Conservation (phyloP, 305 asterid genomes). For the Ajuga reptans region DNA sequence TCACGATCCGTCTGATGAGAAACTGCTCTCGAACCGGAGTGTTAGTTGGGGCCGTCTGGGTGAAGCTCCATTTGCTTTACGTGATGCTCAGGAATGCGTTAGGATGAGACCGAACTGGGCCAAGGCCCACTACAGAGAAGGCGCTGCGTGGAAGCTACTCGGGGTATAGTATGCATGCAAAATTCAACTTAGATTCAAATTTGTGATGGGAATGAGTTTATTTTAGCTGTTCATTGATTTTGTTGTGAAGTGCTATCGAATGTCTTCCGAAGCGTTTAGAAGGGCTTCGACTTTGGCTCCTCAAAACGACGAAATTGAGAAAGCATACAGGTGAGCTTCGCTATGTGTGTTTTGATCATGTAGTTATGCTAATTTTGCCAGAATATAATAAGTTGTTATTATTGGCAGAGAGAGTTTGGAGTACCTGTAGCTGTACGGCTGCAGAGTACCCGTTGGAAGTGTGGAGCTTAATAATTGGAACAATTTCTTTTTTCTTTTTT, state of each 20-base stretch:
- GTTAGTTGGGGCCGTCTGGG: conserved; percentile 18
- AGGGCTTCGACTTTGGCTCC: neutral
- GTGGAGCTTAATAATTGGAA: too few relatives aligned
- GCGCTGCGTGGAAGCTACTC: conserved; percentile 23
- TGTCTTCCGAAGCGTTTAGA: conserved; percentile 8
- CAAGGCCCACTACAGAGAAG: conserved; percentile 33
- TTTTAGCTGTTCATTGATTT: neutral
- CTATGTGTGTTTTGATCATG: too few relatives aligned
- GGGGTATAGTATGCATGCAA: conserved; percentile 8
- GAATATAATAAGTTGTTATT: too few relatives aligned
- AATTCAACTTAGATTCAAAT: too few relatives aligned
- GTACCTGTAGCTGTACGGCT: too few relatives aligned
- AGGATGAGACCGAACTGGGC: conserved; percentile 23
- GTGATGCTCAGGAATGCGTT: conserved; percentile 31
- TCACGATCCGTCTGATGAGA: conserved; percentile 16
- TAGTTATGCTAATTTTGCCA: too few relatives aligned
- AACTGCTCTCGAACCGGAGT: conserved; percentile 24
- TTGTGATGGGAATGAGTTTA: too few relatives aligned
- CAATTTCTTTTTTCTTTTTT: too few relatives aligned
- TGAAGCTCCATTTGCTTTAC: conserved; percentile 14
- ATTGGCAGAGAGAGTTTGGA: too few relatives aligned
- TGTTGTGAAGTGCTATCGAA: neutral
- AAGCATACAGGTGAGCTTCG: conserved; percentile 6
- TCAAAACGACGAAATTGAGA: neutral
- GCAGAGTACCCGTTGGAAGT: too few relatives aligned